Evolutionary conservation across 2,329 filamentous ascomycete species (phyloP), one percentile per base, ranked within the genome.

Genomic region (Ilyonectria sp.): DNA sequence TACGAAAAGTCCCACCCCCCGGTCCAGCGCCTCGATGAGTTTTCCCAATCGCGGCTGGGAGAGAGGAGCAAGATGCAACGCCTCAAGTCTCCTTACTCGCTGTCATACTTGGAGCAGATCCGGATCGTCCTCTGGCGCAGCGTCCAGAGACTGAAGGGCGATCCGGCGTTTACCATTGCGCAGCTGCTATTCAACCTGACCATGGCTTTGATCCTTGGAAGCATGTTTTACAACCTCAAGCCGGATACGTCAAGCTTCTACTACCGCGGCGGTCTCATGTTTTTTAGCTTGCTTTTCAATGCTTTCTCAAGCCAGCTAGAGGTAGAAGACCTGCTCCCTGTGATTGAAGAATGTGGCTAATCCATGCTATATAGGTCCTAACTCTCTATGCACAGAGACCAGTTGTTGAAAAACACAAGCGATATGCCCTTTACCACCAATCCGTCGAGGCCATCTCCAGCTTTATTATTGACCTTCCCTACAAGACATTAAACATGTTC

Each of bases 271-370:
- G 81, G 82, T 6, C 78, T 85, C 4, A 73, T 88, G 2, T 89
- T 89, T 78, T 83, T 88, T 59, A 82, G 84, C 6, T 77, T 87
- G 23, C 73, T 89, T 4, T 79, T 87, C 62, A 87, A 87, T 68
- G 85, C 85, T 7, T 80, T 88, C 8, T 62, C 70, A 9, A 72
- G 72, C 26, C 58, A 57, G 3, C 71, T 80, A 2, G 79, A 80
- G 81, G 44, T 58, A 15, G 33, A 37, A 15, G 13, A 37, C 33
- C 33, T 15, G 33, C 33, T 11, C 33, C 33, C 33, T 37, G 33
- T 11, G 33, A 7, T 37, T 37, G 33, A 37, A 37, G 17, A 53
- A 19, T 37, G 7, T 53, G 52, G 26, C 49, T 53, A 19, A 53
- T 88, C 11, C 84, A 91, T 23, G 85, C 85, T 2, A 91, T 91